phyloP scores from a whole-genome alignment of 2,329 filamentous ascomycete species.

The Pestalotiopsis sp. region DNA sequence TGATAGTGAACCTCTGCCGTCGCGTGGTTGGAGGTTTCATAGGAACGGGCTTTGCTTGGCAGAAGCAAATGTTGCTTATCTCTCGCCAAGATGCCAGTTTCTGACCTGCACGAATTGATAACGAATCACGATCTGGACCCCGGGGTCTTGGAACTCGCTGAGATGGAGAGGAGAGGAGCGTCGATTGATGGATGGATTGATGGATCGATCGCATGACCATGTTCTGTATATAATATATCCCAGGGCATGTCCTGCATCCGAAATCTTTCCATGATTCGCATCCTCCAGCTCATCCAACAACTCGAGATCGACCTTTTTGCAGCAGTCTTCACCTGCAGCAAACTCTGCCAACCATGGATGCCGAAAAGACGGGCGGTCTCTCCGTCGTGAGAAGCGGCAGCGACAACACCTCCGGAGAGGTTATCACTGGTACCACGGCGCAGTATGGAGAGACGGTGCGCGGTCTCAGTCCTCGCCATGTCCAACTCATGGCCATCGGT shows the following conservation, averaged over 20 bases:
- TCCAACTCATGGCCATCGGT: constrained; percentile 53
- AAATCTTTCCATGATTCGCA: not conserved
- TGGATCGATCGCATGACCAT: not conserved
- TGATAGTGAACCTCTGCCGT: constrained; percentile 1
- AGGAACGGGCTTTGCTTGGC: not conserved
- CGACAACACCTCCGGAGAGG: constrained; percentile 12
- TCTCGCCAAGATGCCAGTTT: not conserved
- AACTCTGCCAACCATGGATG: not conserved
- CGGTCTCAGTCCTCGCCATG: constrained; percentile 40
- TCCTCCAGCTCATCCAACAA: not conserved
- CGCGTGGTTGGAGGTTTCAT: not conserved
- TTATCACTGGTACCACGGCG: constrained; percentile 3
- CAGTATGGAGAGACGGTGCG: constrained; percentile 24
- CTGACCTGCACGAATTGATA: constrained; percentile 9
- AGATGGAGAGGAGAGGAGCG: not conserved
- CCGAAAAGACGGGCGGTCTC: constrained; percentile 9
- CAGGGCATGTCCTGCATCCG: not conserved
- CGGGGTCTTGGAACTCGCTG: not conserved
- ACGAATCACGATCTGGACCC: not conserved
- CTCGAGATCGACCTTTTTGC: not conserved
- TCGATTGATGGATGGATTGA: not conserved
- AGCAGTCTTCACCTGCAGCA: not conserved
- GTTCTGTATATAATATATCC: not conserved
- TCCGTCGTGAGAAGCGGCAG: constrained; percentile 1
- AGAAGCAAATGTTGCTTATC: constrained; percentile 1